Evolutionary conservation across 441 rosid genomes (phyloP).

Genomic region (Euphorbia corollata): DNA sequence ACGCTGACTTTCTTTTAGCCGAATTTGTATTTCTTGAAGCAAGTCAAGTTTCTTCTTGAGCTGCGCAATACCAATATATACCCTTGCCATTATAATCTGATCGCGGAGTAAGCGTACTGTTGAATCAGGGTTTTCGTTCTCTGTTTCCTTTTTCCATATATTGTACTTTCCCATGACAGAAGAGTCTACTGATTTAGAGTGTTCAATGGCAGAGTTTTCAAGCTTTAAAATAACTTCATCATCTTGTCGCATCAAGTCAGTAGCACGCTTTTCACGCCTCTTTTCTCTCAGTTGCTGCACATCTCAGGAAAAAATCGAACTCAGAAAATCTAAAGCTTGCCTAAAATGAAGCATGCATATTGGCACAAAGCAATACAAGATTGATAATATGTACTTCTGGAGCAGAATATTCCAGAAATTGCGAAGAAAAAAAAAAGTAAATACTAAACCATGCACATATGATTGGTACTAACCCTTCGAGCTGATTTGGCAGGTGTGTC

Average conservation of each 20-base stretch:
- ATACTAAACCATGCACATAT: slow-evolving; percentile 8
- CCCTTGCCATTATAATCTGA: slow-evolving; percentile 93
- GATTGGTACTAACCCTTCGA: slow-evolving; percentile 58
- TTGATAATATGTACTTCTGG: slow-evolving; percentile 1
- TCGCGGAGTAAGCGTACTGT: slow-evolving; percentile 84
- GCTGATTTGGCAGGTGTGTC: slow-evolving; percentile 59
- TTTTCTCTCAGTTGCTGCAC: slow-evolving; percentile 83
- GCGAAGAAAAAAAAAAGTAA: not conserved
- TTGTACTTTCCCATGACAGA: slow-evolving; percentile 89
- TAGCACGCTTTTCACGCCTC: slow-evolving; percentile 71
- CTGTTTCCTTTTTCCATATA: slow-evolving; percentile 88
- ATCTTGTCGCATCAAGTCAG: slow-evolving; percentile 59
- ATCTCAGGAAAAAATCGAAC: slow-evolving; percentile 15
- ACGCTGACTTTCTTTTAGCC: slow-evolving; percentile 80
- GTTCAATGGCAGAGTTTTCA: slow-evolving; percentile 91
- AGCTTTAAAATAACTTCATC: slow-evolving; percentile 64
- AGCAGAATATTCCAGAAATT: slow-evolving; percentile 4
- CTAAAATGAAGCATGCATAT: not conserved
- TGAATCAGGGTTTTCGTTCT: slow-evolving; percentile 81
- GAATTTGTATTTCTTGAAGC: slow-evolving; percentile 59
- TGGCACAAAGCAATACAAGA: not conserved
- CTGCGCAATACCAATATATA: slow-evolving; percentile 67
- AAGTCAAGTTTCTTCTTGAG: slow-evolving; percentile 59
- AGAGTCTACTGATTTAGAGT: slow-evolving; percentile 87
- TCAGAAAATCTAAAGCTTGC: slow-evolving; percentile 9